A percentile compares a stretch with the other conserved stretches of the same genome.
Evolutionary conservation across 371 early-diverging fungal species (phyloP).

Genomic region (Mortierella sp.): DNA sequence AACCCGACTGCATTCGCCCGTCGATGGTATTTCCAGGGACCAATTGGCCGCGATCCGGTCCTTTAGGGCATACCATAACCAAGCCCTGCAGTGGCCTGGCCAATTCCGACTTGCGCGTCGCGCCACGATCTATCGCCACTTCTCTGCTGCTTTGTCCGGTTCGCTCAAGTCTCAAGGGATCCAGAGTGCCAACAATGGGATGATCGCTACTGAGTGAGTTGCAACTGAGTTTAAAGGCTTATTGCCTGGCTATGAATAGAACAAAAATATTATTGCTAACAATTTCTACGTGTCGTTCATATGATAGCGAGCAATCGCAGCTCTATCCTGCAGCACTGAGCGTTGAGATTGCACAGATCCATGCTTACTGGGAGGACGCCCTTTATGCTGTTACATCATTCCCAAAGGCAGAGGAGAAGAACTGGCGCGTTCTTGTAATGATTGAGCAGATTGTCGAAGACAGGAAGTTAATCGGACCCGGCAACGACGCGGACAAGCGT

Average conservation of each 20-base stretch:
- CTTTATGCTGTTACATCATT: conserved; percentile 64
- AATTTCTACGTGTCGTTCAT: no score
- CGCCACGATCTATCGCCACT: conserved; percentile 57
- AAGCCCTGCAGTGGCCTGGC: conserved; percentile 57
- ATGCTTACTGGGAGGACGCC: conserved; percentile 72
- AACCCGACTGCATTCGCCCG: neutral
- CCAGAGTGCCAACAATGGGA: conserved; percentile 14
- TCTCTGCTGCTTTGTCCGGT: conserved; percentile 45
- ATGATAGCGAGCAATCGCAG: conserved; percentile 22
- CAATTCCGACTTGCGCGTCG: conserved; percentile 63
- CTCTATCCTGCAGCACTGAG: conserved; percentile 55
- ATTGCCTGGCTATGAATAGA: no score
- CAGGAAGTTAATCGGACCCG: conserved; percentile 63
- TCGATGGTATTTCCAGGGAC: conserved; percentile 7
- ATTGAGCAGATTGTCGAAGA: conserved; percentile 73
- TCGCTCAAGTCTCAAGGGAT: conserved; percentile 32
- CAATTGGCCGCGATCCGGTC: conserved; percentile 54
- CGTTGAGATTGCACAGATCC: conserved; percentile 65
- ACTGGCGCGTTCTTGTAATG: conserved; percentile 68
- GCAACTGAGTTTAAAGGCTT: neutral
- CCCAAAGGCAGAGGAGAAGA: conserved; percentile 75
- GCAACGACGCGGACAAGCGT: conserved; percentile 58
- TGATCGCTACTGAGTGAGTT: conserved; percentile 21
- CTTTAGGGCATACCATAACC: conserved; percentile 65
- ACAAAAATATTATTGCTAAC: no score